phyloP scores from a whole-genome alignment of 2,329 filamentous ascomycete genomes.

The Rutstroemia sp. region DNA sequence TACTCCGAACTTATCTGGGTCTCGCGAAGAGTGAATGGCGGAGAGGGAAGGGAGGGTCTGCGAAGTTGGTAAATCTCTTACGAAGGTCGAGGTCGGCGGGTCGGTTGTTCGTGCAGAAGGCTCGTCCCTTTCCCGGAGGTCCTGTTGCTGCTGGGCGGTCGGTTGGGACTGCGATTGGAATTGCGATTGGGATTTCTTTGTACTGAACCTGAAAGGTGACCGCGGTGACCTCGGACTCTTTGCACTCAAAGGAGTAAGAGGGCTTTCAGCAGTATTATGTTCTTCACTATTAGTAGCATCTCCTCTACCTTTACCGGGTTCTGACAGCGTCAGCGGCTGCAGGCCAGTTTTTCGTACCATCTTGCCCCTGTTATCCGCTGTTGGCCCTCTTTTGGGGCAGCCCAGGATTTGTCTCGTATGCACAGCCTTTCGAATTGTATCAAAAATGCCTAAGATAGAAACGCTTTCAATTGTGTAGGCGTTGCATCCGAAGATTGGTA shows the following conservation, averaged over 20 bases:
- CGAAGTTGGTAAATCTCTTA: slow-evolving; percentile 15
- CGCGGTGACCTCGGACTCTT: slow-evolving; percentile 25
- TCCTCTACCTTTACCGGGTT: slow-evolving; percentile 7
- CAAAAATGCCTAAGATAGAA: slow-evolving; percentile 19
- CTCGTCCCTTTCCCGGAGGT: slow-evolving; percentile 11
- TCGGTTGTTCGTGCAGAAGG: slow-evolving; percentile 18
- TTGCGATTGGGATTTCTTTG: slow-evolving; percentile 20
- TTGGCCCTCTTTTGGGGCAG: slow-evolving; percentile 9
- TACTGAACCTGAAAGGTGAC: slow-evolving; percentile 26
- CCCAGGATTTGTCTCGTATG: slow-evolving; percentile 17
- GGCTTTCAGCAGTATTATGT: slow-evolving; percentile 11
- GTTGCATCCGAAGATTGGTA: slow-evolving; percentile 12
- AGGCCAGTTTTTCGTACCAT: slow-evolving; percentile 27
- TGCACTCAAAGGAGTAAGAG: slow-evolving; percentile 20
- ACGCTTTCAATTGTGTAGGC: slow-evolving; percentile 9
- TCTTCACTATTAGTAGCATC: slow-evolving; percentile 3
- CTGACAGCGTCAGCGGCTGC: slow-evolving; percentile 26
- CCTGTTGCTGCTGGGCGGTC: background rate
- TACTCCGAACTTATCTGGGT: slow-evolving; percentile 13
- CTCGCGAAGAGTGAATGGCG: slow-evolving; percentile 11
- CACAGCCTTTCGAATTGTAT: slow-evolving; percentile 18
- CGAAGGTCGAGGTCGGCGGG: slow-evolving; percentile 9
- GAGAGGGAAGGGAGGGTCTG: slow-evolving; percentile 19
- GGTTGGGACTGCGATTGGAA: background rate
- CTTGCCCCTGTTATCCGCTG: slow-evolving; percentile 16